A percentile compares a stretch with the other conserved stretches of the same genome.
phyloP scores from a whole-genome alignment of 2,329 filamentous ascomycete species.

The Colletotrichum melonis region DNA sequence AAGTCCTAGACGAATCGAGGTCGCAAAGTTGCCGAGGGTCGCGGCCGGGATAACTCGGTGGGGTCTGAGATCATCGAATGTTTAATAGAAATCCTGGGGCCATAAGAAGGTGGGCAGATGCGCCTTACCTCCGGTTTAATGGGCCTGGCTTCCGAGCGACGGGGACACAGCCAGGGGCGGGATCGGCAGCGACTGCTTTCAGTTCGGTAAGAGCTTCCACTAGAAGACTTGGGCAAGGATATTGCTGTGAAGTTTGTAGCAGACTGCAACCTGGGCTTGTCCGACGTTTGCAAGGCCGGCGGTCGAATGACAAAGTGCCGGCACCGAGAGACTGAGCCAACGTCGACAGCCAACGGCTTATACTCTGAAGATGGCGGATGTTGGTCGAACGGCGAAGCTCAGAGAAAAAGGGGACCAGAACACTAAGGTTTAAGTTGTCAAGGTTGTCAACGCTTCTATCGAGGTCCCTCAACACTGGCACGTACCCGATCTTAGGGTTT shows the following conservation, averaged over 20 bases:
- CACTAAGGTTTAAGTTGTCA: neutral
- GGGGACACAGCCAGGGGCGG: conserved; percentile 9
- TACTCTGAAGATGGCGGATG: neutral
- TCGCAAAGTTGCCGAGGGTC: neutral
- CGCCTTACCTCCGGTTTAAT: conserved; percentile 13
- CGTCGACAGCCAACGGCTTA: neutral
- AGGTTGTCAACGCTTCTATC: neutral
- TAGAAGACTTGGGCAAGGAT: neutral
- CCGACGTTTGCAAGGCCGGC: neutral
- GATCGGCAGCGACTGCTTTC: conserved; percentile 15
- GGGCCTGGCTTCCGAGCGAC: conserved; percentile 9
- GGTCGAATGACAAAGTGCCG: neutral
- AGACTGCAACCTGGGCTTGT: neutral
- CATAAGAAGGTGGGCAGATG: conserved; percentile 2
- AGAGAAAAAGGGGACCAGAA: neutral
- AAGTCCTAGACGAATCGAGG: conserved; percentile 1
- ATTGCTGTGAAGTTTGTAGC: neutral
- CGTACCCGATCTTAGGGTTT: neutral
- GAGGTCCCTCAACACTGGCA: neutral
- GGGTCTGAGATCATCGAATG: conserved; percentile 19
- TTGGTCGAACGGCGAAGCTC: neutral
- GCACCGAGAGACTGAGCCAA: neutral
- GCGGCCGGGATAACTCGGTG: conserved; percentile 12
- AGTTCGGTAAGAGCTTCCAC: neutral
- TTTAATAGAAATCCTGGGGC: conserved; percentile 10